Base-by-base conservation (phyloP, 192 early-diverging fungal genomes). In the Backusella psychrophila region DNA sequence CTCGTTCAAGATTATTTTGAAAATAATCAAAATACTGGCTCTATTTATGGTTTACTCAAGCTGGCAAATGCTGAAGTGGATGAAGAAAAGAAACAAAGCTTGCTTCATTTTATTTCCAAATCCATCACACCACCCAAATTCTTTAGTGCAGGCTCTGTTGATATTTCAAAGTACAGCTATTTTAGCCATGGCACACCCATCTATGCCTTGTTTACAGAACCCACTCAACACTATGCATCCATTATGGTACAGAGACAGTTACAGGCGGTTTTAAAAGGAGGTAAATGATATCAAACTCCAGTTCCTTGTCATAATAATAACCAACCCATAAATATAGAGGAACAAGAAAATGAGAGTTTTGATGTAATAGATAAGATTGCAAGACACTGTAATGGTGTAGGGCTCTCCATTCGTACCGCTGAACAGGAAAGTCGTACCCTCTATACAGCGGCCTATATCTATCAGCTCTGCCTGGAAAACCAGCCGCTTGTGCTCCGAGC, bases 91-190 rank as follows among this genome's bases (percentile, higher is more conserved):
- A 29, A 67, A 38, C 42, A 46, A 15, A 14, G 46, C 1, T 42
- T 75, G 33, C 34, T 42, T 38, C 67, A 69, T 35, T 38, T 75
- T 3, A 68, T 68, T 19, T 44, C 11, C 12, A 52, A 75, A 29
- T 68, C 66, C n/a, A 68, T 66, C 6, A 41, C 66, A 21, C 33
- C 66, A 2, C 44, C 29, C 0, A 42, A 53, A n/a, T 75, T 69
- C 36, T 75, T 75, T 6, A 46, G 66, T 33, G 75, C 75, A 12
- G 75, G 75, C 1, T 69, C 75, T 8, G 33, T 68, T 23, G 75
- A 75, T 26, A 75, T 75, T 23, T 46, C 66, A 42, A 75, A 75
- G 56, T 75, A 75, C 33, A 46, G 21, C 1, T 46, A 75, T 69
- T 68, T 69, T 75, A 66, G 66, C 4, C 49, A 53, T 17, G 75